Evolutionary conservation across 768 basidiomycete species (phyloP).

Genomic region (Mycena sanguinolenta): DNA sequence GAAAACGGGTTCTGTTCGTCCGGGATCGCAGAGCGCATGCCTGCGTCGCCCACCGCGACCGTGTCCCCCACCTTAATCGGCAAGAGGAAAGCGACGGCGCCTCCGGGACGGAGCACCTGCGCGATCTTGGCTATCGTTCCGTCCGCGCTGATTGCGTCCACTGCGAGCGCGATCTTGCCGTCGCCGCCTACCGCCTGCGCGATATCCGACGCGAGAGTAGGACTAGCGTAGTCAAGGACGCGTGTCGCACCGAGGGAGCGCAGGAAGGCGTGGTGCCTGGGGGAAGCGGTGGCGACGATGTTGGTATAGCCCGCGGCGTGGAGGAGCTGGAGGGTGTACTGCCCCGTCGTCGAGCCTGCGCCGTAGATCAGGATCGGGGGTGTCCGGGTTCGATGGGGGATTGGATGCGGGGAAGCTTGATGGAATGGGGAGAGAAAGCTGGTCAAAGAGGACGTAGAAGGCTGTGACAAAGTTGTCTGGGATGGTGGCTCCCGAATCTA

Average conservation of each 20-base stretch:
- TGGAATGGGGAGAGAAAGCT: slow-evolving; percentile 51
- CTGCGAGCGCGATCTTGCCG: slow-evolving; percentile 39
- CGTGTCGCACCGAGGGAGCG: slow-evolving; percentile 53
- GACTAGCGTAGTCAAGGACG: slow-evolving; percentile 51
- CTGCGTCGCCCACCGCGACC: slow-evolving; percentile 28
- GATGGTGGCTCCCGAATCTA: slow-evolving; percentile 55
- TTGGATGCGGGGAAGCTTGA: slow-evolving; percentile 45
- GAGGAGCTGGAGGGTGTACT: slow-evolving; percentile 51
- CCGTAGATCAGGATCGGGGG: slow-evolving; percentile 60
- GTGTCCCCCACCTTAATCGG: slow-evolving; percentile 45
- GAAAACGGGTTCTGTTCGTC: slow-evolving; percentile 19
- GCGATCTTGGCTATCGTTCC: slow-evolving; percentile 43
- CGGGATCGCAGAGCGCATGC: slow-evolving; percentile 8
- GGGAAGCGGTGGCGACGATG: slow-evolving; percentile 54
- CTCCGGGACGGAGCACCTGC: slow-evolving; percentile 40
- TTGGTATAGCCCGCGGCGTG: slow-evolving; percentile 54
- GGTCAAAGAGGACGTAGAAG: slow-evolving; percentile 53
- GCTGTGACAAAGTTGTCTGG: slow-evolving; percentile 59
- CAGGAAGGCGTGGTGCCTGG: slow-evolving; percentile 48
- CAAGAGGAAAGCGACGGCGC: slow-evolving; percentile 45
- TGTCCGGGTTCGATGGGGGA: slow-evolving; percentile 43
- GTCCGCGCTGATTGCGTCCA: slow-evolving; percentile 48
- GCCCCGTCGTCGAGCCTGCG: slow-evolving; percentile 54
- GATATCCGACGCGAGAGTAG: slow-evolving; percentile 46
- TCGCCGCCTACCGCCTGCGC: slow-evolving; percentile 42